Evolutionary conservation across 129 eudicot genomes (phyloP), one percentile per base, ranked within the genome.

Genomic region (Chrysanthemum makinoi): DNA sequence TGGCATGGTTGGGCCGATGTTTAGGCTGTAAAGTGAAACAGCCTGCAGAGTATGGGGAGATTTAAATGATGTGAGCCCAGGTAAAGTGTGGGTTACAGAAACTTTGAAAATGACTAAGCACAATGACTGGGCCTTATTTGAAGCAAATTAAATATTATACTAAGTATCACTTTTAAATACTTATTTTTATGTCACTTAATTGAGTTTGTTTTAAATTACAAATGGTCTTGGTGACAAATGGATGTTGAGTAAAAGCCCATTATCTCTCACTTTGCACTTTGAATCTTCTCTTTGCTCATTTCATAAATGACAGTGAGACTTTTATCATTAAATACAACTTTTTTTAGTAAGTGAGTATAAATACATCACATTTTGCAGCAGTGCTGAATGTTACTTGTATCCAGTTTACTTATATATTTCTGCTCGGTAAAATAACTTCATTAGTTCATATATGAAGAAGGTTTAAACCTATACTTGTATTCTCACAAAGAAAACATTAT

Each of bases 61-160:
- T 17, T 70, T 70, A 70, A 53, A 71, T 71, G 81, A 65, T 71
- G 77, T 43, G 68, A 70, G 68, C 72, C 72, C 72, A 77, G 24
- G 44, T 35, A 19, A 51, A 39, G 64, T 77, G 64, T 59, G 70
- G 64, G 64, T 76, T 76, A 50, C 56, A 60, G 43, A 52, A 11
- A 0, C 46, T 76, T 33, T 77, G 75, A 69, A 63, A 70, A 63
- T 56, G 62, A 77, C 56, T 69, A 58, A 62, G 19, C 81, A 70
- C 55, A 39, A 28, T 26, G 46, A 10, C 6, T 65, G 72, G 65
- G 79, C 19, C 16, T 24, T 56, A 55, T 18, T 51, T 54, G 24
- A 69, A 4, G 35, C 48, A 13, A 4, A 55, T 64, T 54, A 30
- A 12, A 52, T 49, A 35, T 35, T 35, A 1, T 30, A 30, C 35